A percentile compares a stretch with the other conserved stretches of the same genome.
Conservation (phyloP, 805 yeast genomes). For the Sugiyamaella americana region DNA sequence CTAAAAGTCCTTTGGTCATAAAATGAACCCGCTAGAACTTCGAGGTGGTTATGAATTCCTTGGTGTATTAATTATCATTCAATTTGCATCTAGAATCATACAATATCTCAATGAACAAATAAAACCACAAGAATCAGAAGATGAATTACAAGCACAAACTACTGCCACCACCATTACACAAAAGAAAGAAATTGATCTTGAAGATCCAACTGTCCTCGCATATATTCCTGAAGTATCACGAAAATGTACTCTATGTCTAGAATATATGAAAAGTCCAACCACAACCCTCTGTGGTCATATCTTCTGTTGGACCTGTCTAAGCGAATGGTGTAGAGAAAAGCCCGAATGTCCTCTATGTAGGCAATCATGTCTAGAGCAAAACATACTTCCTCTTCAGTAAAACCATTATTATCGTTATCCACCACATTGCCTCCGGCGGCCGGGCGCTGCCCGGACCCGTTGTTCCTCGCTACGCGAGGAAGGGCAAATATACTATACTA, state of each 20-base stretch:
- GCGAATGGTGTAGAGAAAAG: conserved; percentile 82
- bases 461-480: background rate
- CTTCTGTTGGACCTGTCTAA: conserved; percentile 87
- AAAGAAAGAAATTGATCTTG: conserved; percentile 41
- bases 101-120: background rate
- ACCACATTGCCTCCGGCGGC: background rate
- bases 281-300: conserved; percentile 88
- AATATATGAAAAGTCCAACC: conserved; percentile 73
- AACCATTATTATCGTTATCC: background rate
- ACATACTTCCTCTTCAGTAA: conserved; percentile 49
- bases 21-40: conserved; percentile 25
- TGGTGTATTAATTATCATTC: conserved; percentile 39
- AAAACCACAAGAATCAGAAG: background rate
- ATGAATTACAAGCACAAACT: background rate
- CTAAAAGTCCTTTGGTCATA: conserved; percentile 30
- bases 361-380: conserved; percentile 57
- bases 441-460: background rate
- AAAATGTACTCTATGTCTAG: conserved; percentile 77
- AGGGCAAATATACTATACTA: too few relatives aligned
- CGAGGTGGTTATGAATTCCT: conserved; percentile 60
- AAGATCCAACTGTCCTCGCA: conserved; percentile 51
- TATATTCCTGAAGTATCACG: conserved; percentile 68
- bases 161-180: too few relatives aligned
- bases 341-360: conserved; percentile 92
- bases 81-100: conserved; percentile 18